Conservation (phyloP, 208 protist genomes). For the Leishmania tarentolae region DNA sequence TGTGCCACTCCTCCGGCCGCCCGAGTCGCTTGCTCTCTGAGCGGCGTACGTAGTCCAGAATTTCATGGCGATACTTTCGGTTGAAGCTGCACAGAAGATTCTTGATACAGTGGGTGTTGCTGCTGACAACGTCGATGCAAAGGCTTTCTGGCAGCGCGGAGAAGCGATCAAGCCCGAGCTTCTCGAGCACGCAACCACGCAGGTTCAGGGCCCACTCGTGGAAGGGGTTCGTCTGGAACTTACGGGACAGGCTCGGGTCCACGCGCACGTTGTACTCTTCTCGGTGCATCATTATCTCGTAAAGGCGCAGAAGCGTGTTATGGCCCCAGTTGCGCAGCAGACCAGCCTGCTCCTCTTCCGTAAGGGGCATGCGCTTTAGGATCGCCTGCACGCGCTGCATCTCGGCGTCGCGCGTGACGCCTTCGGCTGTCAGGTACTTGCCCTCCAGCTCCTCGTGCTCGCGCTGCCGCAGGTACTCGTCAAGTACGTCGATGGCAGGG, state of each 20-base stretch:
- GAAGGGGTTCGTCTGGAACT: constrained; percentile 84
- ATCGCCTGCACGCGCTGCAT: constrained; percentile 51
- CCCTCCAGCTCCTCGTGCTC: constrained; percentile 49
- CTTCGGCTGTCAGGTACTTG: constrained; percentile 23
- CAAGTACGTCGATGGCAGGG: constrained; percentile 80
- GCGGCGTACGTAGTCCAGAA: constrained; percentile 50
- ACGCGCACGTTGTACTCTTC: constrained; percentile 90
- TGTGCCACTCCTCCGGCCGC: constrained; percentile 60
- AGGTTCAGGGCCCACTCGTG: constrained; percentile 89
- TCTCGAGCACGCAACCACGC: constrained; percentile 65
- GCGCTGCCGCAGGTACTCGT: constrained; percentile 63
- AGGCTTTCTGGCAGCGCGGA: constrained; percentile 64
- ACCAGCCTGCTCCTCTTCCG: constrained; percentile 61
- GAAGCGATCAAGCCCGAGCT: constrained; percentile 65
- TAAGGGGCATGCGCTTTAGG: constrained; percentile 68
- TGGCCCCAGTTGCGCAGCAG: constrained; percentile 70
- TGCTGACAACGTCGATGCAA: constrained; percentile 86
- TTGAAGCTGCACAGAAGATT: constrained; percentile 85
- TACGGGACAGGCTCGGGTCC: constrained; percentile 77
- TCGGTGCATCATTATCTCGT: constrained; percentile 92
- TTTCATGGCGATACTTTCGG: constrained; percentile 69
- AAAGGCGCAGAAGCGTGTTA: constrained; percentile 71
- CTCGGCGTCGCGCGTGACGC: constrained; percentile 44
- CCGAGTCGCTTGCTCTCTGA: constrained; percentile 52
- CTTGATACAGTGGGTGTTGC: constrained; percentile 93